phyloP scores from a whole-genome alignment of 2,329 filamentous ascomycete species.

The Xylariaceae sp. region DNA sequence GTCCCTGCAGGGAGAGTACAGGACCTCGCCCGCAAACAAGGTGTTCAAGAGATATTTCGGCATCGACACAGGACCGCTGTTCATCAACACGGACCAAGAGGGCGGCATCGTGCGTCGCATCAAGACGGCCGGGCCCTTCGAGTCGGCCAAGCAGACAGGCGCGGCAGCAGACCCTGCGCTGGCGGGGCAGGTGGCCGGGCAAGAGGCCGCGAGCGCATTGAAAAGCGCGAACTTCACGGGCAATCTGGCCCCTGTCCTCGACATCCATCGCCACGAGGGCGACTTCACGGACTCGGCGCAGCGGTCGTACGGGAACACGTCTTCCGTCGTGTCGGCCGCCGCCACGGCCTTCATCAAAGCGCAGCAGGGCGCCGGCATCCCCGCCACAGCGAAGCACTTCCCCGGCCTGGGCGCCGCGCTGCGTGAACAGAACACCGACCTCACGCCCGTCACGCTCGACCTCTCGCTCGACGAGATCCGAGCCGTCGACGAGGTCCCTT shows the following conservation, averaged over 20 bases:
- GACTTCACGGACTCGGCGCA: background rate
- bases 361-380: background rate
- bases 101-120: background rate
- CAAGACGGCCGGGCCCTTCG: background rate
- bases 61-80: background rate
- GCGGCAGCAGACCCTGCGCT: background rate
- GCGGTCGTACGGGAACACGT: background rate
- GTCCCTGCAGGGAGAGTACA: background rate
- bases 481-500: background rate
- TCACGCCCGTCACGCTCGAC: background rate
- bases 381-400: background rate
- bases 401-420: background rate
- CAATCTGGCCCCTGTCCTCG: background rate
- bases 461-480: background rate
- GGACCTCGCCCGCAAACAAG: background rate
- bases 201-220: background rate
- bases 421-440: background rate
- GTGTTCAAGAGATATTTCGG: background rate
- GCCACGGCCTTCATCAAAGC: constrained; percentile 1
- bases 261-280: background rate
- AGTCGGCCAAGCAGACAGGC: background rate
- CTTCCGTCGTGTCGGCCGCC: background rate
- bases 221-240: background rate
- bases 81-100: constrained; percentile 1
- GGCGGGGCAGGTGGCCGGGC: background rate